phyloP scores from a whole-genome alignment of 2,329 filamentous ascomycete genomes.

The Colletotrichum tofieldiae region DNA sequence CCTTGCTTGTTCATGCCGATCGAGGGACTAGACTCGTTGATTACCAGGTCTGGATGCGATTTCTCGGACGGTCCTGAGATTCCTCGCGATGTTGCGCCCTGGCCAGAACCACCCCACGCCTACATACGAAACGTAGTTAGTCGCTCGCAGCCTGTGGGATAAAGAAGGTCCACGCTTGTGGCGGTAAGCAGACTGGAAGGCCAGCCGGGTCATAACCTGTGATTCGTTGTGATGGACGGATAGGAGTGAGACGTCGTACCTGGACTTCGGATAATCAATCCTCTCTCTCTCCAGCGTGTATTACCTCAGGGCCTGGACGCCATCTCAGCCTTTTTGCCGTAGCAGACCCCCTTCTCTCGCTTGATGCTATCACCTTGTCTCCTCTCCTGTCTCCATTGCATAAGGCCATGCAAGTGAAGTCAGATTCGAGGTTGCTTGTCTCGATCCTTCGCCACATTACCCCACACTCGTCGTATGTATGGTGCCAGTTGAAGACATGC shows the following conservation, averaged over 20 bases:
- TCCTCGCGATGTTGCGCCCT: conserved; percentile 4
- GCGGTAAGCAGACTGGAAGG: neutral
- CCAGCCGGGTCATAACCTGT: neutral
- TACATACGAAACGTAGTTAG: conserved; percentile 20
- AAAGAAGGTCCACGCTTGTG: conserved; percentile 6
- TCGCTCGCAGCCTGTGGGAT: conserved; percentile 1
- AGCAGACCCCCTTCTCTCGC: conserved; percentile 1
- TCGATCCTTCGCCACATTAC: conserved; percentile 28
- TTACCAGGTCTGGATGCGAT: neutral
- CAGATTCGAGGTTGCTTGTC: conserved; percentile 22
- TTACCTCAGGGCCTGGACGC: neutral
- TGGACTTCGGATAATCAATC: neutral
- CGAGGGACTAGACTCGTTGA: neutral
- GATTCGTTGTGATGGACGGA: neutral
- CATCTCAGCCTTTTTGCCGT: neutral
- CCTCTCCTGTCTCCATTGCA: conserved; percentile 4
- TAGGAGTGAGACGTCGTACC: neutral
- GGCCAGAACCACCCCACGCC: neutral
- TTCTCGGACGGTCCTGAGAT: conserved; percentile 13
- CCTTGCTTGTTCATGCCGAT: neutral
- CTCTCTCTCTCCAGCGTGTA: neutral
- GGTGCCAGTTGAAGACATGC: conserved; percentile 17
- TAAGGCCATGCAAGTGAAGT: conserved; percentile 20
- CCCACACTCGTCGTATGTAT: conserved; percentile 16
- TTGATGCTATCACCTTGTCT: neutral